Evolutionary conservation across 495 filamentous ascomycete species (phyloP).

Genomic region (Penicillium alfredii): DNA sequence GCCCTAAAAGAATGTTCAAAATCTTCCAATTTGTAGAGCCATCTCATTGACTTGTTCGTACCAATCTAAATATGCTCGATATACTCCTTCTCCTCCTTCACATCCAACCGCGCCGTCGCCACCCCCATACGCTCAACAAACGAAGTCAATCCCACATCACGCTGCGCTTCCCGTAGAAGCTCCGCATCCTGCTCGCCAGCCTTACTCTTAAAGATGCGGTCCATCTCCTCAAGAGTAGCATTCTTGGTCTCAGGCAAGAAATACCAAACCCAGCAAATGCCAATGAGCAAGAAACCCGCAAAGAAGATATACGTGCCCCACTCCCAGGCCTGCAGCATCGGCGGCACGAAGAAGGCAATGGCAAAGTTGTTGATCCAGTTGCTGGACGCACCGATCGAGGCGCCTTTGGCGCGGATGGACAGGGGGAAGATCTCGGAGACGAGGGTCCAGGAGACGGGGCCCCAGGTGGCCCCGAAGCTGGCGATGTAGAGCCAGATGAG

Average conservation of each 20-base stretch:
- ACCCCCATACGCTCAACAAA: slow-evolving; percentile 20
- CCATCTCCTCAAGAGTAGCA: slow-evolving; percentile 64
- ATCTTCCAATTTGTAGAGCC: no score
- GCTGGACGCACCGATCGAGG: slow-evolving; percentile 35
- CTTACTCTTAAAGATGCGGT: slow-evolving; percentile 39
- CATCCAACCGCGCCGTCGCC: slow-evolving; percentile 12
- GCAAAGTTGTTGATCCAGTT: slow-evolving; percentile 49
- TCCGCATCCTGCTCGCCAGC: slow-evolving; percentile 32
- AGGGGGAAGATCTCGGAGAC: slow-evolving; percentile 39
- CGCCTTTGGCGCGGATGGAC: slow-evolving; percentile 41
- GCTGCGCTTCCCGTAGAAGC: slow-evolving; percentile 23
- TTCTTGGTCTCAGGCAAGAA: slow-evolving; percentile 53
- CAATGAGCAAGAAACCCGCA: slow-evolving; percentile 26
- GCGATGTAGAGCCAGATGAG: slow-evolving; percentile 31
- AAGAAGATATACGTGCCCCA: slow-evolving; percentile 48
- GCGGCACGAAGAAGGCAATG: slow-evolving; percentile 43
- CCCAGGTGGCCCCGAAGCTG: slow-evolving; percentile 65
- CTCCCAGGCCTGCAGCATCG: slow-evolving; percentile 39
- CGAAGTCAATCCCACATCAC: slow-evolving; percentile 22
- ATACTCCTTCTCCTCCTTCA: slow-evolving; percentile 16
- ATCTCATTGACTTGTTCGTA: no score
- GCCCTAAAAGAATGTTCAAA: no score
- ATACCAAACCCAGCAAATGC: slow-evolving; percentile 41
- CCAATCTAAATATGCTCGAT: slow-evolving; percentile 20
- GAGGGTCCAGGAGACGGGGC: slow-evolving; percentile 23